Base-by-base conservation (phyloP, 768 basidiomycete genomes). In the Collybia mongolica region DNA sequence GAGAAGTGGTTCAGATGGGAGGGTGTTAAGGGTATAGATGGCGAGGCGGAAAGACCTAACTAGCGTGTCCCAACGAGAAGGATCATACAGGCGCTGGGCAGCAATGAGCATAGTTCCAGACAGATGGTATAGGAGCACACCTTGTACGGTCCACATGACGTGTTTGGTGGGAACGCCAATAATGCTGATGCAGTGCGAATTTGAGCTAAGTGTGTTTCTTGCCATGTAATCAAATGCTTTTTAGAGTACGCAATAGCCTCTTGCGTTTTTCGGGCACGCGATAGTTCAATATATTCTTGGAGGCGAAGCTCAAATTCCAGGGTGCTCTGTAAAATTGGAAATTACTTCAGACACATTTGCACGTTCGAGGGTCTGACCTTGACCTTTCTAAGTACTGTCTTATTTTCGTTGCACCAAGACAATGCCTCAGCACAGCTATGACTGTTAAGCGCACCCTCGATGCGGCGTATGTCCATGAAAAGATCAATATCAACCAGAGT, bases 381-480 rank as follows among this genome's bases (percentile, higher is more conserved):
- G 62, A 86, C 83, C 75, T 98, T 98, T 46, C 92, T 84, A 54
- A 99, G 78, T 11, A 91, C 90, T 24, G 84, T 81, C 65, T 95
- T 88, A 69, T 99, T 98, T 76, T 99, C 97, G 54, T 84, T 93
- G 60, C 94, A 98, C 96, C 96, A 99, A 17, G 83, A 77, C 40
- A 99, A 74, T 12, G 96, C 96, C 68, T 97, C 93, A 5, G 86
- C 77, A 56, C 93, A 95, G 54, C 86, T 89, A 53, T 89, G 84
- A 23, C 72, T 72, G 5, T 74, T 65, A 36, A 99, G 77, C 0
- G 92, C 93, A 7, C 77, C 73, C 67, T 97, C 93, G 57, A 98
- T 95, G 51, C 88, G 81, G 29, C 77, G 80, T 44, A 98, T 90
- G 53, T 97, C 93, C 55, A 82, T 84, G 67, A 97, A 98, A 17